Evolutionary conservation across 768 basidiomycete species (phyloP).

Genomic region (Dentipellis sp.): DNA sequence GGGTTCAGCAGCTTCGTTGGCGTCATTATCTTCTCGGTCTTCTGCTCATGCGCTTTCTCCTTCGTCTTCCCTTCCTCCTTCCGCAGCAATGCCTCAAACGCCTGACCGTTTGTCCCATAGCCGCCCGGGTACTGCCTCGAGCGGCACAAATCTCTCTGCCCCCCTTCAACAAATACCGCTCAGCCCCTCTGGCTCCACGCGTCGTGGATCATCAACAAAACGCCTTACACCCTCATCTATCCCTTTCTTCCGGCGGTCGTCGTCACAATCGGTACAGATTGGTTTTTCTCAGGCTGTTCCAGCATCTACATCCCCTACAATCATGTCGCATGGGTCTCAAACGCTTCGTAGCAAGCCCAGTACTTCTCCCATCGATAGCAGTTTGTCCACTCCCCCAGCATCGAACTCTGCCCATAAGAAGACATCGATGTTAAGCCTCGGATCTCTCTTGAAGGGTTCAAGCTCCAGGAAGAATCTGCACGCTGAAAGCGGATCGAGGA

Average conservation of each 20-base stretch:
- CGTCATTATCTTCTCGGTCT: conserved; percentile 65
- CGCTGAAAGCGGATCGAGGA: conserved; percentile 33
- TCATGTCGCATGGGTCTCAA: too few species aligned
- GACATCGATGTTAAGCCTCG: conserved; percentile 73
- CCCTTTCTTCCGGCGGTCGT: conserved; percentile 88
- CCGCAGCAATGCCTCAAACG: conserved; percentile 42
- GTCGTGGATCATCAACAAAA: conserved; percentile 55
- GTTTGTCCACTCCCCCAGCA: conserved; percentile 41
- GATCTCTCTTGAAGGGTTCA: conserved; percentile 77
- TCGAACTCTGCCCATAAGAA: conserved; percentile 65
- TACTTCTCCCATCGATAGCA: conserved; percentile 47
- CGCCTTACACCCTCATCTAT: conserved; percentile 89
- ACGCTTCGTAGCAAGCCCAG: conserved; percentile 13
- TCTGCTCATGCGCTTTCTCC: conserved; percentile 41
- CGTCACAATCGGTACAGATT: conserved; percentile 76
- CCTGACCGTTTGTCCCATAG: conserved; percentile 52
- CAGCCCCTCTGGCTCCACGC: conserved; percentile 63
- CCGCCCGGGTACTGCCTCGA: conserved; percentile 69
- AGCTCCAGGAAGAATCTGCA: conserved; percentile 76
- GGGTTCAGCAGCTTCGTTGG: conserved; percentile 67
- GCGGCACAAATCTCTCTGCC: conserved; percentile 46
- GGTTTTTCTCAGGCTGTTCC: conserved; percentile 15
- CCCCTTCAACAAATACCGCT: conserved; percentile 52
- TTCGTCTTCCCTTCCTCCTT: conserved; percentile 2
- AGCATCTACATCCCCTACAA: conserved; percentile 34